Evolutionary conservation across 768 basidiomycete genomes (phyloP).

Genomic region (Leucocoprinus birnbaumii): DNA sequence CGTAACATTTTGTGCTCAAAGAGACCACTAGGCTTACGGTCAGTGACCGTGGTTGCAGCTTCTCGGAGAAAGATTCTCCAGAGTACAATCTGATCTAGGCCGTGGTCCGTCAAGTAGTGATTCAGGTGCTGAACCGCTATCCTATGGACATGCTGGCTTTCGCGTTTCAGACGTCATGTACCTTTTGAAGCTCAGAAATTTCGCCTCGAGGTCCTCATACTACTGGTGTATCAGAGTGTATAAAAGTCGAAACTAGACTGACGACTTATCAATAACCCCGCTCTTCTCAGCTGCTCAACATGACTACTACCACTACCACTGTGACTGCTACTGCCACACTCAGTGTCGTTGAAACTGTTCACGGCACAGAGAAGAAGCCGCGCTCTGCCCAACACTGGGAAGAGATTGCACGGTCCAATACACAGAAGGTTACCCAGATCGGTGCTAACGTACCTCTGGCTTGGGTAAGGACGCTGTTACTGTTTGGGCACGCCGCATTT

Average conservation of each 20-base stretch:
- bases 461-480: slow-evolving; percentile 15
- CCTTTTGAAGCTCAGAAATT: not conserved
- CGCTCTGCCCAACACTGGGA: slow-evolving; percentile 20
- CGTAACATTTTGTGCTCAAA: too few species aligned
- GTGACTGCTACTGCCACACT: not conserved
- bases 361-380: slow-evolving; percentile 17
- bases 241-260: too few species aligned
- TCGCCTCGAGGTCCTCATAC: too few species aligned
- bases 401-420: slow-evolving; percentile 15
- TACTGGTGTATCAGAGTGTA: too few species aligned
- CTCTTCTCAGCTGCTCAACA: not conserved
- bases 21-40: too few species aligned
- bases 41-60: too few species aligned
- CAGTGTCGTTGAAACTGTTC: slow-evolving; percentile 11
- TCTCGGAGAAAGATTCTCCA: too few species aligned
- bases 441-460: slow-evolving; percentile 19
- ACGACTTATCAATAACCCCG: not conserved
- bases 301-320: not conserved
- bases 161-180: too few species aligned
- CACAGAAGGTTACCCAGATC: slow-evolving; percentile 13
- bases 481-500: not conserved
- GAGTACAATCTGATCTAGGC: too few species aligned
- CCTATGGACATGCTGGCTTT: too few species aligned
- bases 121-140: too few species aligned
- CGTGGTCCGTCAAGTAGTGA: too few species aligned